A percentile compares a stretch with the other conserved stretches of the same genome.
Evolutionary conservation across 2,329 filamentous ascomycete genomes (phyloP).

Genomic region (Emmonsiellopsis sp.): DNA sequence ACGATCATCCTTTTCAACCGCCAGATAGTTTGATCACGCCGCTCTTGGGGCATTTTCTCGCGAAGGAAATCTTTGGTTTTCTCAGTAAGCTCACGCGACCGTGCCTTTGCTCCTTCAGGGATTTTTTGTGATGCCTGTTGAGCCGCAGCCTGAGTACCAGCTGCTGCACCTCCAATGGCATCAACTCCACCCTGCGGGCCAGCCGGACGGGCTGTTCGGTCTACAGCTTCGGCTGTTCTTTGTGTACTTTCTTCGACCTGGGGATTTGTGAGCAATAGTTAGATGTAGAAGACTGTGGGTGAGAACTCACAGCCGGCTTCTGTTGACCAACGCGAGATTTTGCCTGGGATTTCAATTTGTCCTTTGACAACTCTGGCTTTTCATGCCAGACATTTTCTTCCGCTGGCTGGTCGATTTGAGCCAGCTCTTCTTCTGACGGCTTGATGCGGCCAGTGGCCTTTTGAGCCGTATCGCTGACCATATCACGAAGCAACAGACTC

Average conservation of each 20-base stretch:
- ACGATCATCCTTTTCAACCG: slow-evolving; percentile 96
- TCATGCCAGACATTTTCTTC: slow-evolving; percentile 94
- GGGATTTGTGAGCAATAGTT: neutral
- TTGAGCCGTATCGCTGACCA: slow-evolving; percentile 79
- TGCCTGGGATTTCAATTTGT: slow-evolving; percentile 59
- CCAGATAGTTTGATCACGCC: slow-evolving; percentile 84
- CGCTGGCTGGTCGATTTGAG: slow-evolving; percentile 72
- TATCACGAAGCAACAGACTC: slow-evolving; percentile 71
- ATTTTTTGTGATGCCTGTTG: slow-evolving; percentile 54
- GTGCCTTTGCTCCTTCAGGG: slow-evolving; percentile 48
- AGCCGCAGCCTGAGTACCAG: slow-evolving; percentile 30
- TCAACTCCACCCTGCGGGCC: neutral
- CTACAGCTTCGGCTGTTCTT: slow-evolving; percentile 48
- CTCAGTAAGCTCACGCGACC: slow-evolving; percentile 27
- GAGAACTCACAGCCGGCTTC: slow-evolving; percentile 40
- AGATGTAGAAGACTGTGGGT: slow-evolving; percentile 7
- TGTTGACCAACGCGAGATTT: slow-evolving; percentile 52
- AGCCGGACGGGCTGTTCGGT: slow-evolving; percentile 32
- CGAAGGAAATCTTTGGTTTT: slow-evolving; percentile 65
- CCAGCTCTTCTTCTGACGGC: slow-evolving; percentile 67
- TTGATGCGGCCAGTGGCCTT: slow-evolving; percentile 68
- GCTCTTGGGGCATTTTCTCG: slow-evolving; percentile 83
- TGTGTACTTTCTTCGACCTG: slow-evolving; percentile 41
- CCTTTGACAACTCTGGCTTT: slow-evolving; percentile 63
- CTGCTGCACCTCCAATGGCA: slow-evolving; percentile 22